Percentiles rank a stretch among this genome's conserved stretches.
Conservation (phyloP, 805 yeast genomes). For the Hanseniaspora singularis region DNA sequence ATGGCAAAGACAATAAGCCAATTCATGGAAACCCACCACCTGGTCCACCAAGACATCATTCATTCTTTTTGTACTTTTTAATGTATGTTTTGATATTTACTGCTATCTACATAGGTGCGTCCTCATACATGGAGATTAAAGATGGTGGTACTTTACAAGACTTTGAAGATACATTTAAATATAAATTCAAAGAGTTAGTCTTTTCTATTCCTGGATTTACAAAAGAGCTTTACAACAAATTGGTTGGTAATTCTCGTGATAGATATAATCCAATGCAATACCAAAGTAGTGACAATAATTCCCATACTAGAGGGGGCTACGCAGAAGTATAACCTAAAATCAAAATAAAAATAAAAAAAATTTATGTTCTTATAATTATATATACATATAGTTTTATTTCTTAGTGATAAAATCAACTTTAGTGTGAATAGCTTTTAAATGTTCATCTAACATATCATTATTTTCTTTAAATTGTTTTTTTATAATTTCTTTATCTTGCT, state of each 20-base stretch:
- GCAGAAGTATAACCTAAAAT: constrained; percentile 59
- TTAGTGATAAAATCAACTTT: constrained; percentile 64
- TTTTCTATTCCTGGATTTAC: constrained; percentile 53
- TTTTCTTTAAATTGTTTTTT: constrained; percentile 39
- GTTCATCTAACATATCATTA: constrained; percentile 43
- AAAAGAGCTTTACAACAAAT: constrained; percentile 53
- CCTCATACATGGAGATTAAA: constrained; percentile 61
- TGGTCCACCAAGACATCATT: constrained; percentile 22
- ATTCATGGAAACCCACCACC: constrained; percentile 17
- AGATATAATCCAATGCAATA: constrained; percentile 9
- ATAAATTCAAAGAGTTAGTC: constrained; percentile 47
- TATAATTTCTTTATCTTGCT: constrained; percentile 34
- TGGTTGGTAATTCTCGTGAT: constrained; percentile 39
- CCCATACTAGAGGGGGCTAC: constrained; percentile 64
- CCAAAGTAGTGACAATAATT: constrained; percentile 23
- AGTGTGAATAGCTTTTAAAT: constrained; percentile 47
- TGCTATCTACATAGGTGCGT: constrained; percentile 53
- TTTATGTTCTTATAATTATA: constrained; percentile 1
- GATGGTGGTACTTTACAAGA: constrained; percentile 54
- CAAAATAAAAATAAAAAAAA: background rate
- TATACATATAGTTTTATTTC: constrained; percentile 21
- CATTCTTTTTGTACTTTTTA: constrained; percentile 65
- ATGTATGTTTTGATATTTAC: constrained; percentile 59
- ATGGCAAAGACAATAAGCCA: constrained; percentile 22
- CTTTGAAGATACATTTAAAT: constrained; percentile 63